Evolutionary conservation across 2,329 filamentous ascomycete genomes (phyloP).

Genomic region (Phaeosphaeriaceae sp.): DNA sequence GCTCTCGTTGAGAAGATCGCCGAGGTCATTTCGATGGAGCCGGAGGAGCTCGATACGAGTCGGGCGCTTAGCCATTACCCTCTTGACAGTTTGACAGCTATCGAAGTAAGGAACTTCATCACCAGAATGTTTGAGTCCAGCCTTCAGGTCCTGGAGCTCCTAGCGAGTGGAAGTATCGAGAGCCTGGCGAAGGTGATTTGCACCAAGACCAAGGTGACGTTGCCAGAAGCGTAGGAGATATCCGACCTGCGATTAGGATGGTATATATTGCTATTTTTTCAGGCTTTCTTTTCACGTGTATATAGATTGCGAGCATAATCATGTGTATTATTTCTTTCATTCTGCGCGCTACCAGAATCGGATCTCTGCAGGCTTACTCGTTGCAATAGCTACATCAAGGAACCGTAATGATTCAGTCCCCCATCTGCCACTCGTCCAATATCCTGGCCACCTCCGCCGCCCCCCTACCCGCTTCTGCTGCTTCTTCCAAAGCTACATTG

Average conservation of each 20-base stretch:
- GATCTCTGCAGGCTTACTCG: neutral
- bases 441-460: neutral
- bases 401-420: neutral
- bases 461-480: neutral
- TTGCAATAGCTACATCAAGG: neutral
- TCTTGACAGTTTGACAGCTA: conserved; percentile 39
- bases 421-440: neutral
- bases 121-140: conserved; percentile 55
- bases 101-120: conserved; percentile 42
- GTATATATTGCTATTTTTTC: neutral
- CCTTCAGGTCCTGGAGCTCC: conserved; percentile 63
- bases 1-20: conserved; percentile 35
- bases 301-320: neutral
- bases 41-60: conserved; percentile 32
- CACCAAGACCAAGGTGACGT: conserved; percentile 1
- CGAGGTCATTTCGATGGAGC: conserved; percentile 30
- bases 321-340: neutral
- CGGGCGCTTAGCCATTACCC: conserved; percentile 30
- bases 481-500: neutral
- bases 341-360: too few relatives aligned
- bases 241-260: neutral
- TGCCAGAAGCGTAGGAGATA: neutral
- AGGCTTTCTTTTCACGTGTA: neutral
- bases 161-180: conserved; percentile 49
- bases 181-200: conserved; percentile 2